phyloP scores from a whole-genome alignment of 495 filamentous ascomycete genomes.

The Tetracladium setigerum region DNA sequence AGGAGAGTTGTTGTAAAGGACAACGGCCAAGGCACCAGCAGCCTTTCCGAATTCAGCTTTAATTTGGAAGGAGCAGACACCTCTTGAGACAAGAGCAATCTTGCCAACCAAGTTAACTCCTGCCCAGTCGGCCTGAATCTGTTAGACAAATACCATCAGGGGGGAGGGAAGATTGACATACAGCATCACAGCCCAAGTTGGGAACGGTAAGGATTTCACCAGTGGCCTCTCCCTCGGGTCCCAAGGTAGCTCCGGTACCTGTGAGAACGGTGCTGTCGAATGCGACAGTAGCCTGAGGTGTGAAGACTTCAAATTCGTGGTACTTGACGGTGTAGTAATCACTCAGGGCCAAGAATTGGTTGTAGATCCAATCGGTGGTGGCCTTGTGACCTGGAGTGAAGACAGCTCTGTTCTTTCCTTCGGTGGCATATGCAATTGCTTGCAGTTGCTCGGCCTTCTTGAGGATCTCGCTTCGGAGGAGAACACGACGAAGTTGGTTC shows the following conservation, averaged over 20 bases:
- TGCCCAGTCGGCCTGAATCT: conserved; percentile 45
- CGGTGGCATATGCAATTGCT: conserved; percentile 35
- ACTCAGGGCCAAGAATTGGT: conserved; percentile 34
- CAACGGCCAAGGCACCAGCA: conserved; percentile 47
- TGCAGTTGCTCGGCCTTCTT: conserved; percentile 4
- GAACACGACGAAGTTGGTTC: conserved; percentile 9
- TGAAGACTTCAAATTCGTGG: conserved; percentile 42
- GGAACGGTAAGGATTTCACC: conserved; percentile 37
- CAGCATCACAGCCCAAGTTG: conserved; percentile 47
- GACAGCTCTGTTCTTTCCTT: conserved; percentile 48
- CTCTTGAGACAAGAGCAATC: conserved; percentile 57
- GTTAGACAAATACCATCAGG: neutral
- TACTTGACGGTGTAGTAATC: conserved; percentile 54
- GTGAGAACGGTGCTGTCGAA: conserved; percentile 23
- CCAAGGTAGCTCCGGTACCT: conserved; percentile 30
- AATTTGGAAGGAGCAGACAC: conserved; percentile 50
- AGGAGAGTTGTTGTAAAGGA: conserved; percentile 61
- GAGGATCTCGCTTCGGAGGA: conserved; percentile 1
- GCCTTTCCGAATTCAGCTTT: conserved; percentile 53
- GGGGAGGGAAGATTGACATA: conserved; percentile 11
- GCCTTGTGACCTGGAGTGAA: conserved; percentile 53
- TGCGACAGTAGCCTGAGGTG: conserved; percentile 26
- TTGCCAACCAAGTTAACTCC: conserved; percentile 42
- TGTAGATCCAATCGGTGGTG: conserved; percentile 55
- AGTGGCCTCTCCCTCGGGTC: conserved; percentile 16